These are phyloP conservation scores for Globisporangium nagaii DNA, from an alignment of 352 stramenopile species.

Conservation along the genomic window DNA sequence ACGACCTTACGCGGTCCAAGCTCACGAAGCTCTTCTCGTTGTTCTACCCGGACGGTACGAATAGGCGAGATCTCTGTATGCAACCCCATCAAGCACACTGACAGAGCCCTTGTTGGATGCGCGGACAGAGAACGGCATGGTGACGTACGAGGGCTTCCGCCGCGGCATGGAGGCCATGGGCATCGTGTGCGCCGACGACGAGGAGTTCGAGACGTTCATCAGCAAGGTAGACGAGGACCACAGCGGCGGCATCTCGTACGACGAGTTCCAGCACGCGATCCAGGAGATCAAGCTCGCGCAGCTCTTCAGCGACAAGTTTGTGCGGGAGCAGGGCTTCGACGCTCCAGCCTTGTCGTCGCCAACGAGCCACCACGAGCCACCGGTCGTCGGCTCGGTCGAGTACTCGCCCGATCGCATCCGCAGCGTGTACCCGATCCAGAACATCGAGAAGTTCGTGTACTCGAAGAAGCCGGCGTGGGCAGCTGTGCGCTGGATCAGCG, in stretches of 20 bases:
- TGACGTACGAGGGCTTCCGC: constrained; percentile 76
- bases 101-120: background rate
- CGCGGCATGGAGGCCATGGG: constrained; percentile 67
- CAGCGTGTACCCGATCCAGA: constrained; percentile 60
- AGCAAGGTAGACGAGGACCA: constrained; percentile 74
- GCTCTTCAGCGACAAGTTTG: constrained; percentile 65
- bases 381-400: constrained; percentile 59
- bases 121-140: constrained; percentile 27
- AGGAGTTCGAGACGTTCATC: constrained; percentile 68
- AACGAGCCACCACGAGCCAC: constrained; percentile 10
- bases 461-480: constrained; percentile 70
- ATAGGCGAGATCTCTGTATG: background rate
- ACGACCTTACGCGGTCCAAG: constrained; percentile 74
- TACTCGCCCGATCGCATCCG: constrained; percentile 75
- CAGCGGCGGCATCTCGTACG: constrained; percentile 79
- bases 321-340: constrained; percentile 29
- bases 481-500: constrained; percentile 79
- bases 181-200: constrained; percentile 57
- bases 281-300: constrained; percentile 87
- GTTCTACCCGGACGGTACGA: constrained; percentile 53
- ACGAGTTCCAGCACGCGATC: constrained; percentile 84
- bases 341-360: too few species aligned
- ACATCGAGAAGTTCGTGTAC: constrained; percentile 83
- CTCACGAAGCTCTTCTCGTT: constrained; percentile 63
- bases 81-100: background rate